phyloP scores from a whole-genome alignment of 2,329 filamentous ascomycete genomes.

The Shiraia sp. region DNA sequence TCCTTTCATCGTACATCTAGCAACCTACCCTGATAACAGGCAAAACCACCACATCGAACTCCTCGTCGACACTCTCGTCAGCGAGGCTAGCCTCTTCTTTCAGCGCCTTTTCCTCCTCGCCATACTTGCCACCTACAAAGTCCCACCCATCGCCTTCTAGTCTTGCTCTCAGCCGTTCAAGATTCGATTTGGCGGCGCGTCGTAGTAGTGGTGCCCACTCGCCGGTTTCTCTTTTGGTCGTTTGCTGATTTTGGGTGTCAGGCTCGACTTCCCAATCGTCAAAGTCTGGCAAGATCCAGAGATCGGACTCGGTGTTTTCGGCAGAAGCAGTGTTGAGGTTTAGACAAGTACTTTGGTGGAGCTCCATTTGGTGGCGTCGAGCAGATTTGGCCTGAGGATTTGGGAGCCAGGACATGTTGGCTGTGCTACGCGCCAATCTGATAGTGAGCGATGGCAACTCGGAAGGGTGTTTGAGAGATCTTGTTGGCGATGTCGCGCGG shows the following conservation, averaged over 20 bases:
- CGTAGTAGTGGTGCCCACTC: conserved; percentile 25
- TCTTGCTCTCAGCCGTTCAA: conserved; percentile 29
- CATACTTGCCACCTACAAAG: conserved; percentile 35
- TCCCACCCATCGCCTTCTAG: conserved; percentile 42
- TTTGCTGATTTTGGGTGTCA: conserved; percentile 7
- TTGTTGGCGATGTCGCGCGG: conserved; percentile 10
- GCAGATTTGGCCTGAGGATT: conserved; percentile 9
- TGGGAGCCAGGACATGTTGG: conserved; percentile 18
- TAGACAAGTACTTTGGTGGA: conserved; percentile 31
- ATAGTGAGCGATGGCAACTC: conserved; percentile 6
- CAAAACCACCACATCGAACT: conserved; percentile 41
- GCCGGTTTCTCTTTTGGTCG: not conserved
- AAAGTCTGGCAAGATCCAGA: conserved; percentile 39
- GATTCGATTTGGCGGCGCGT: conserved; percentile 34
- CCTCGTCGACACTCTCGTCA: conserved; percentile 38
- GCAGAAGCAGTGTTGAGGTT: conserved; percentile 16
- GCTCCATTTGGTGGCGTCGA: conserved; percentile 7
- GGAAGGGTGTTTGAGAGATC: conserved; percentile 1
- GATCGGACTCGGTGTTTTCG: conserved; percentile 23
- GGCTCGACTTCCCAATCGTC: conserved; percentile 32
- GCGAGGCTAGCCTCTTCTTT: conserved; percentile 17
- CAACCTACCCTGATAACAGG: conserved; percentile 14
- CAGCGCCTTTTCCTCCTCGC: conserved; percentile 21
- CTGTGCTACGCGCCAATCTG: conserved; percentile 6
- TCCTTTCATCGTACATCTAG: conserved; percentile 1